These are phyloP conservation scores for Cafeteria roenbergensis DNA, from an alignment of 108 stramenopile genomes.

Conservation along the genomic window DNA sequence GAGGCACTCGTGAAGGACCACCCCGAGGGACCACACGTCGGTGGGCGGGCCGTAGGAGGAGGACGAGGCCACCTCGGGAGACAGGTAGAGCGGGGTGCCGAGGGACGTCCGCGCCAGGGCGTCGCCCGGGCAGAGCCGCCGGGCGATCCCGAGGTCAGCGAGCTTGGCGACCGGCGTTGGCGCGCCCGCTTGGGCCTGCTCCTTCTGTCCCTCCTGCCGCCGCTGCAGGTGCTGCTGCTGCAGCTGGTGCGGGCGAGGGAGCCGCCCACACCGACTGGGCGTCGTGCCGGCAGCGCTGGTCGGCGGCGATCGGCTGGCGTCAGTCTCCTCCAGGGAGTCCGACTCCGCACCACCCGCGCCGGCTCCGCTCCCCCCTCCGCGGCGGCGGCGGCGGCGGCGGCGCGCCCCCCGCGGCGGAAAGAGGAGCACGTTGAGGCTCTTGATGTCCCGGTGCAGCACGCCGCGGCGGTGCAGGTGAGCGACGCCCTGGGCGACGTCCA, in stretches of 20 bases:
- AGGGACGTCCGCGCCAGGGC: constrained; percentile 66
- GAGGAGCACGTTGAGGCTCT: constrained; percentile 5
- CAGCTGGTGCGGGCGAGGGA: too few relatives aligned
- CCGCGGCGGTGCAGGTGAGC: constrained; percentile 12
- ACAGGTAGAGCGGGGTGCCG: constrained; percentile 63
- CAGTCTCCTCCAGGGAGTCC: background rate
- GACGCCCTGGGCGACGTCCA: constrained; percentile 12
- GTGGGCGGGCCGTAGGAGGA: constrained; percentile 26
- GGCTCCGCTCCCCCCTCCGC: too few relatives aligned
- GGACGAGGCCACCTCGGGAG: constrained; percentile 22
- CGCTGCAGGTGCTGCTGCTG: background rate
- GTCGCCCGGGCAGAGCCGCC: constrained; percentile 37
- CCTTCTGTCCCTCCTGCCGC: background rate
- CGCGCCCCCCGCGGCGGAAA: too few relatives aligned
- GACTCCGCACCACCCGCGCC: background rate
- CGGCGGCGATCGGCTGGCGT: background rate
- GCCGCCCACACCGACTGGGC: background rate
- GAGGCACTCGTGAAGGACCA: constrained; percentile 78
- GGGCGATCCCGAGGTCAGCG: constrained; percentile 94
- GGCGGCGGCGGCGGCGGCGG: too few relatives aligned
- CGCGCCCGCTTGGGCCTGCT: background rate
- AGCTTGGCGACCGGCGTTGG: constrained; percentile 57
- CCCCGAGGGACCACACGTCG: constrained; percentile 92
- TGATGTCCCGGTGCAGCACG: constrained; percentile 26
- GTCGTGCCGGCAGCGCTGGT: background rate